These are phyloP conservation scores for Ensete glaucum DNA, from an alignment of 176 grass and related monocot genomes.

Conservation along the genomic window DNA sequence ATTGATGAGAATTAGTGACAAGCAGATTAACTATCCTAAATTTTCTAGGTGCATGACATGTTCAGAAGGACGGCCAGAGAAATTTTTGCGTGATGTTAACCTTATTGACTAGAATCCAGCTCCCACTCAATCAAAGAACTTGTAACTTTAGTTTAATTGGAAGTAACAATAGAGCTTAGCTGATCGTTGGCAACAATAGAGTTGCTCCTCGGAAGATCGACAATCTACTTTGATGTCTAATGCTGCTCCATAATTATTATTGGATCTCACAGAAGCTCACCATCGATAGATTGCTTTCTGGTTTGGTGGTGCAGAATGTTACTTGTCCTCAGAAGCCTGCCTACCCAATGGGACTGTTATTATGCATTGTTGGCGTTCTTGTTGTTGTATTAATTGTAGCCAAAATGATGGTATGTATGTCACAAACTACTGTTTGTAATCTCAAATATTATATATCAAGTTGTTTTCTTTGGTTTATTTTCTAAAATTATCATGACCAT, in stretches of 20 bases:
- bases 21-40: neutral
- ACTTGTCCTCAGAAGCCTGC: too few species aligned
- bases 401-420: neutral
- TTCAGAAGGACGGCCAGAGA: conserved; percentile 42
- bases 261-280: too few species aligned
- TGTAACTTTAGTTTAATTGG: neutral
- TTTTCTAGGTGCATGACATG: conserved; percentile 43
- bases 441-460: neutral
- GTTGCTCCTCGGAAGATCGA: neutral
- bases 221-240: neutral
- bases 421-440: neutral
- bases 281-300: too few species aligned
- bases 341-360: too few species aligned
- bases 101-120: neutral
- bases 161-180: neutral
- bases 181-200: neutral
- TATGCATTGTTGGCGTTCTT: neutral
- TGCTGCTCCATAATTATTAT: too few species aligned
- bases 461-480: neutral
- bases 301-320: too few species aligned
- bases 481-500: neutral
- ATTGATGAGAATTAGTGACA: neutral
- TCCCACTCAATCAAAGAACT: neutral
- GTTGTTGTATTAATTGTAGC: neutral
- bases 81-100: conserved; percentile 36